Conservation (phyloP, 2,329 filamentous ascomycete species). For the Alternaria infectoria region DNA sequence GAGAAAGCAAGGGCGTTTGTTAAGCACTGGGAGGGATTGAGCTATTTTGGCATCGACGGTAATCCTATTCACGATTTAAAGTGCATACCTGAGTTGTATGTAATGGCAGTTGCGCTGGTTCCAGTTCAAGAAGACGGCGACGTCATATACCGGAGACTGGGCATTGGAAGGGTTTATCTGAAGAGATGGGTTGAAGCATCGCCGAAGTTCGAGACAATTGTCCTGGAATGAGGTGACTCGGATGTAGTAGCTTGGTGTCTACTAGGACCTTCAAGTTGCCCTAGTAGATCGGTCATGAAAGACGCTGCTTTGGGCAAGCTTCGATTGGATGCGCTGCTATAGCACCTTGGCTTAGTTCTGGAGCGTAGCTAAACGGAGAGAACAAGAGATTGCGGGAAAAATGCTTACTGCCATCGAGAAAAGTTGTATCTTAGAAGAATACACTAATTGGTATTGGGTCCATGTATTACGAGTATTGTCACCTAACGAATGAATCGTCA, state of each 20-base stretch:
- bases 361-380: not conserved
- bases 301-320: not conserved
- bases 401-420: not conserved
- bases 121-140: not conserved
- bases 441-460: not conserved
- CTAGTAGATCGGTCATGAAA: not conserved
- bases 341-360: not conserved
- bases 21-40: not conserved
- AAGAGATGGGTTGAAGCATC: conserved; percentile 11
- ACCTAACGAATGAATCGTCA: not conserved
- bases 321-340: not conserved
- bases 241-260: not conserved
- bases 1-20: not conserved
- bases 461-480: not conserved
- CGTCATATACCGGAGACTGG: conserved; percentile 2
- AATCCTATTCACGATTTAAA: not conserved
- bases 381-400: not conserved
- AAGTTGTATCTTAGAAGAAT: not conserved
- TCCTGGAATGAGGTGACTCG: conserved; percentile 1
- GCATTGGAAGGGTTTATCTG: conserved; percentile 6
- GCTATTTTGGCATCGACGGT: not conserved
- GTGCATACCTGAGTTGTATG: not conserved
- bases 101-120: conserved; percentile 1
- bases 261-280: not conserved
- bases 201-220: not conserved